Percentiles rank a stretch among this genome's conserved stretches.
Evolutionary conservation across 345 rosid species (phyloP).

Genomic region (Noccaea bulbosa): DNA sequence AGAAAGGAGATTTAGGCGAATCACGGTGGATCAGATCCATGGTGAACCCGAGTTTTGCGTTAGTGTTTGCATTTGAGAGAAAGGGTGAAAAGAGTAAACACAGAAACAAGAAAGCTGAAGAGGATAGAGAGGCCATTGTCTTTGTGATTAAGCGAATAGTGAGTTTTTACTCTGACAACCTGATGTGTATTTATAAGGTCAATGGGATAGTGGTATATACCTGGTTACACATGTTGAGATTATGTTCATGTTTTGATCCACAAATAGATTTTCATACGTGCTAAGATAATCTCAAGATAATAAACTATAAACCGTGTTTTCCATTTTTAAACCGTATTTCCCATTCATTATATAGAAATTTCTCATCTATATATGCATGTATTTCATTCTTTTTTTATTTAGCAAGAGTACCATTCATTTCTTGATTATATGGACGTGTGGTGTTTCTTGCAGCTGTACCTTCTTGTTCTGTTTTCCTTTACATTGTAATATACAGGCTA

Average conservation of each 20-base stretch:
- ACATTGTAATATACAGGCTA: not conserved
- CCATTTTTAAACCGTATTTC: too few relatives aligned
- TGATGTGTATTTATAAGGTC: constrained; percentile 26
- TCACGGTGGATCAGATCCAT: constrained; percentile 47
- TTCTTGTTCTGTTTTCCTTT: not conserved
- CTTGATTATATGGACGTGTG: not conserved
- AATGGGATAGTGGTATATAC: not conserved
- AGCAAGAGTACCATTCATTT: not conserved
- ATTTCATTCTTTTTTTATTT: not conserved
- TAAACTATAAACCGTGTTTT: too few relatives aligned
- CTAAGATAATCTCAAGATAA: constrained; percentile 14
- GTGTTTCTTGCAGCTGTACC: not conserved
- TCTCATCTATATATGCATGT: not conserved
- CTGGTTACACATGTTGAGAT: not conserved
- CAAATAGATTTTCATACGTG: not conserved
- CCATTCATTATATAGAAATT: too few relatives aligned
- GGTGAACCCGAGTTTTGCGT: constrained; percentile 39
- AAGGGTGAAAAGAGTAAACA: constrained; percentile 26
- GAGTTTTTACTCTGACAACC: not conserved
- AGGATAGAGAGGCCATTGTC: constrained; percentile 33
- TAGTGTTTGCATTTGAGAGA: constrained; percentile 32
- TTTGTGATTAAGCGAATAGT: not conserved
- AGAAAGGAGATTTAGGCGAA: constrained; percentile 48
- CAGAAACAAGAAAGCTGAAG: constrained; percentile 12
- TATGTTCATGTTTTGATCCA: constrained; percentile 1